A percentile compares a stretch with the other conserved stretches of the same genome.
Conservation (phyloP, 371 early-diverging fungal genomes). For the Mortierella sp. region DNA sequence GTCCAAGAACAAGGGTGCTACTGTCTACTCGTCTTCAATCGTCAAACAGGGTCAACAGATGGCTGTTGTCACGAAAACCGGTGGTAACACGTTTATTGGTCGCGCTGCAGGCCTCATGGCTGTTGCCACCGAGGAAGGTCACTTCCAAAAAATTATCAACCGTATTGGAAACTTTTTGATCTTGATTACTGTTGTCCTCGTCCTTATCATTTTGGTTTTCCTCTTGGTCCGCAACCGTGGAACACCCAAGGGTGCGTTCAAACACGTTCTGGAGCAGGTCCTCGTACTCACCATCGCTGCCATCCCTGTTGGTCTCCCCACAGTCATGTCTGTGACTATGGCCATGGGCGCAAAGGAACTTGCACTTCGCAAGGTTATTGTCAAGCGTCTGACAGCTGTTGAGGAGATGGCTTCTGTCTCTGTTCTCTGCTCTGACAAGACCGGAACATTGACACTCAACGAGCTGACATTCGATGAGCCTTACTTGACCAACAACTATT, state of each 20-base stretch:
- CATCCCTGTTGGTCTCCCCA: conserved; percentile 96
- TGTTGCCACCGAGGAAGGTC: conserved; percentile 84
- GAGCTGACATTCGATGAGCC: conserved; percentile 93
- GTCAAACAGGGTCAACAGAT: conserved; percentile 89
- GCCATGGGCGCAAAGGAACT: conserved; percentile 95
- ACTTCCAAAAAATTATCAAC: conserved; percentile 92
- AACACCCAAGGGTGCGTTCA: conserved; percentile 57
- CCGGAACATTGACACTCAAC: conserved; percentile 97
- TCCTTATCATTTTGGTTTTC: conserved; percentile 84
- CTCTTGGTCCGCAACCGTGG: conserved; percentile 64
- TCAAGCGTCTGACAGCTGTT: conserved; percentile 94
- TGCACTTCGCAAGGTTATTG: conserved; percentile 93
- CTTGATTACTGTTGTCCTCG: conserved; percentile 82
- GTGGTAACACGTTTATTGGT: conserved; percentile 88
- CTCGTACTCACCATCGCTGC: conserved; percentile 96
- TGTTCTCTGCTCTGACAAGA: conserved; percentile 96
- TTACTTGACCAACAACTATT: conserved; percentile 78
- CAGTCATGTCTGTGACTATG: conserved; percentile 97
- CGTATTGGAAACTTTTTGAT: conserved; percentile 94
- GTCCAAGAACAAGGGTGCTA: conserved; percentile 81
- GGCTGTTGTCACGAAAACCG: conserved; percentile 88
- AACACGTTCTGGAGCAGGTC: conserved; percentile 82
- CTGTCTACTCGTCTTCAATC: conserved; percentile 86
- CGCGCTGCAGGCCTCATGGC: conserved; percentile 89
- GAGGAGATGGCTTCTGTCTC: conserved; percentile 96